Conservation (phyloP, 2,329 filamentous ascomycete species). For the Neofusicoccum umdonicola region DNA sequence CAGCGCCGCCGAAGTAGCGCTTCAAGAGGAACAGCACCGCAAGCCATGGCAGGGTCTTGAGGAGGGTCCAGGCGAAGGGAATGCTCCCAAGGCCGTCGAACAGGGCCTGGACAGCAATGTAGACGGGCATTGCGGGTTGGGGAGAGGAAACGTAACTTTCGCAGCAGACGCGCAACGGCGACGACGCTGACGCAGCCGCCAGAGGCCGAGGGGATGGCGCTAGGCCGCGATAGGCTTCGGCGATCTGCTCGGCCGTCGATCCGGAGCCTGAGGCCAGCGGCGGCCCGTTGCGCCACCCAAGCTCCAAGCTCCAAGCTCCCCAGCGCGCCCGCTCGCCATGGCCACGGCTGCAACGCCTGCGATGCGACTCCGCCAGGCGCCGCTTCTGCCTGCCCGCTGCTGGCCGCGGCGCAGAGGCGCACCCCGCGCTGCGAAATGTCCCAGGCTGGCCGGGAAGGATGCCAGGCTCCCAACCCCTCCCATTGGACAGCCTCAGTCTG, state of each 20-base stretch:
- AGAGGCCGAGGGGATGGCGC: not conserved
- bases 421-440: not conserved
- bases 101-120: slow-evolving; percentile 55
- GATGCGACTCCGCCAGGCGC: not conserved
- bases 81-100: slow-evolving; percentile 55
- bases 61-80: slow-evolving; percentile 51
- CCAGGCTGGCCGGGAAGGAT: not conserved
- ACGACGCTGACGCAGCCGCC: slow-evolving; percentile 9
- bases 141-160: slow-evolving; percentile 3
- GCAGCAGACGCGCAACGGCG: not conserved
- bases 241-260: not conserved
- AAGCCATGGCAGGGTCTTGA: slow-evolving; percentile 55
- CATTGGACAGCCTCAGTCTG: too few species aligned
- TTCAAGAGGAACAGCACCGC: slow-evolving; percentile 61
- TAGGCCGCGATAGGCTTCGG: not conserved
- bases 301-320: not conserved
- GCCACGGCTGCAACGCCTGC: too few species aligned
- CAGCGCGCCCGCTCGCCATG: too few species aligned
- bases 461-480: too few species aligned
- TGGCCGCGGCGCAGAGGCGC: not conserved
- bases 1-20: slow-evolving; percentile 71
- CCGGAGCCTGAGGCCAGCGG: not conserved
- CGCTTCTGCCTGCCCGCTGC: not conserved
- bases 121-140: slow-evolving; percentile 57
- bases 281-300: not conserved